These are phyloP conservation scores for Phytophthora chlamydospora DNA, from an alignment of 352 stramenopile species.

Conservation along the genomic window DNA sequence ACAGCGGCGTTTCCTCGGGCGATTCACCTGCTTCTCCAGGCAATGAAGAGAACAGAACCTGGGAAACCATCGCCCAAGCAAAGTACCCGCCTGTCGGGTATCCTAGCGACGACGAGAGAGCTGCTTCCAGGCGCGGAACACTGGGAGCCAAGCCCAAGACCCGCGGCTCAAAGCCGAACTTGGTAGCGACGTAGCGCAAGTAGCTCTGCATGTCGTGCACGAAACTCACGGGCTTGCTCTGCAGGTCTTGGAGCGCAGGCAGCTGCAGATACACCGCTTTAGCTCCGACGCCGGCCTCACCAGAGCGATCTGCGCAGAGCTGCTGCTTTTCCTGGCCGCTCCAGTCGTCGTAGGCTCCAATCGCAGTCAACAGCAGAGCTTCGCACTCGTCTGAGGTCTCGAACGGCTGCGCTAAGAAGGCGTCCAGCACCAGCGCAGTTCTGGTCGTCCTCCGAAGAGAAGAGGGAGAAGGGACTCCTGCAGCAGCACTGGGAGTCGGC, in stretches of 20 bases:
- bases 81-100: slow-evolving; percentile 38
- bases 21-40: slow-evolving; percentile 17
- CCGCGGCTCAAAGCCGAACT: slow-evolving; percentile 56
- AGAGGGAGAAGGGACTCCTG: slow-evolving; percentile 13
- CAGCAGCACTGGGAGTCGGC: slow-evolving; percentile 11
- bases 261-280: slow-evolving; percentile 44
- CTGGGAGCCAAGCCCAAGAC: slow-evolving; percentile 31
- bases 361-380: slow-evolving; percentile 29
- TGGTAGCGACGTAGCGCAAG: slow-evolving; percentile 56
- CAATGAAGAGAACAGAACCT: slow-evolving; percentile 30
- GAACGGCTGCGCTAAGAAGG: slow-evolving; percentile 60
- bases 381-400: slow-evolving; percentile 28
- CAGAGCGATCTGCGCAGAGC: slow-evolving; percentile 19
- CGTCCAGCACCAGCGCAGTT: slow-evolving; percentile 51
- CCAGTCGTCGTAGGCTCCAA: slow-evolving; percentile 28
- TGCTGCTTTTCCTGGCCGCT: slow-evolving; percentile 33
- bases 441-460: slow-evolving; percentile 26
- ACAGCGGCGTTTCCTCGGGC: slow-evolving; percentile 15
- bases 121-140: slow-evolving; percentile 4
- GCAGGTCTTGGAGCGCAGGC: slow-evolving; percentile 33
- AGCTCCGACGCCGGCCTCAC: slow-evolving; percentile 30
- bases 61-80: slow-evolving; percentile 24
- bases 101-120: neutral
- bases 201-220: slow-evolving; percentile 56
- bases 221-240: slow-evolving; percentile 28